Evolutionary conservation across 495 filamentous ascomycete species (phyloP), one percentile per base, ranked within the genome.

Genomic region (Aspergillus funiculosus): DNA sequence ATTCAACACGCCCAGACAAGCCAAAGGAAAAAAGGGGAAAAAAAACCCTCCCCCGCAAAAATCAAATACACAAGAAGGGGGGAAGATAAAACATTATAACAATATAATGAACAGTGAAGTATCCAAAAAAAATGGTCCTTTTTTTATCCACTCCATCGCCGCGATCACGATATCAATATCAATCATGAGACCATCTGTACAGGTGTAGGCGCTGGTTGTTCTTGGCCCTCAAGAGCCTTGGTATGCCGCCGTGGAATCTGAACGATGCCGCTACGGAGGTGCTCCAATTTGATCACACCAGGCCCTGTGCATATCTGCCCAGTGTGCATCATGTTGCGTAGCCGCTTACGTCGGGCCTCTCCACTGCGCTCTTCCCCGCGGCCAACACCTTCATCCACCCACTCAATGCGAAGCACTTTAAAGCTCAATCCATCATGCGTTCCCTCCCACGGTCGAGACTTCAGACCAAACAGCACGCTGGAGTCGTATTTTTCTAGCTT

Each of bases 341-440:
- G 62, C 27, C 81, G 67, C 57, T 80, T 76, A 29, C 81, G 78
- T 60, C 79, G 73, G 10, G 78, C 81, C 40, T 74, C 73, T 24
- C 78, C 79, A 42, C 74, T 68, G 44, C 83, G 75, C 51, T 81
- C 78, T 66, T 86, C 79, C 7, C 81, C 79, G 19, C 80, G 78
- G 0, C 75, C 82, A 7, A 77, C 64, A 0, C 75, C 74, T 36
- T 82, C 88, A 48, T 94, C 85, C 10, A 86, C 84, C 83, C 86
- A 97, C 20, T 86, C 78, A 11, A 95, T 71, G 20, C 79, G 75
- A 31, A 78, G 68, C 14, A 98, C 77, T 67, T 81, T 87, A 67
- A 87, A 97, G 56, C 88, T 95, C 69, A 94, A 77, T 1, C 92
- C 92, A 46, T 95, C 88, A 54, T 96, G 90, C 17, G 50, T 59